Evolutionary conservation across 2,329 filamentous ascomycete genomes (phyloP).

Genomic region (Raffaelea arxii): DNA sequence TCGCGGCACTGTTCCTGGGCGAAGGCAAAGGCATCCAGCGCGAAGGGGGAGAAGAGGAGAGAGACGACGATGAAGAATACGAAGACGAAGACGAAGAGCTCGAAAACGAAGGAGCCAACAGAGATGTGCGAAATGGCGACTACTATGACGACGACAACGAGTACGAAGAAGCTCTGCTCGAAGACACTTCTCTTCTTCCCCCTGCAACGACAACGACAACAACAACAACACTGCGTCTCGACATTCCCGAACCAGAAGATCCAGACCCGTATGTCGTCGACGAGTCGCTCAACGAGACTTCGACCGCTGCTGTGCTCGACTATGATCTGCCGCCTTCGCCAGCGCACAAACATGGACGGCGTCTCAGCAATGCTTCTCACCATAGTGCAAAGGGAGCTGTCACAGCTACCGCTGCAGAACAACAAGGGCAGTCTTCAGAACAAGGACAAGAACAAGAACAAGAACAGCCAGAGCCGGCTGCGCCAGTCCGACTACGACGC

Average conservation of each 20-base stretch:
- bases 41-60: constrained; percentile 16
- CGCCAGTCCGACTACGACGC: background rate
- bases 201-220: constrained; percentile 1
- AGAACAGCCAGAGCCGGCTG: background rate
- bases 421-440: too few species aligned
- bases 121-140: constrained; percentile 5
- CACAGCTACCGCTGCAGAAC: too few species aligned
- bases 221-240: background rate
- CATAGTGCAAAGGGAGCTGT: background rate
- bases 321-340: constrained; percentile 2
- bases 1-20: constrained; percentile 65
- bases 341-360: constrained; percentile 4
- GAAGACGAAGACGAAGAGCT: constrained; percentile 24
- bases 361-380: constrained; percentile 5
- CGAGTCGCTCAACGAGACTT: background rate
- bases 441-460: background rate
- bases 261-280: constrained; percentile 5
- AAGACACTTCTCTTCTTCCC: too few species aligned
- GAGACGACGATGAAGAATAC: constrained; percentile 17
- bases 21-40: constrained; percentile 60
- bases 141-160: constrained; percentile 2
- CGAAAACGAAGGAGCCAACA: constrained; percentile 22
- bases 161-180: constrained; percentile 10
- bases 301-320: too few species aligned
- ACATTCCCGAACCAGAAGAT: constrained; percentile 8